phyloP scores from a whole-genome alignment of 345 rosid genomes.

The Dovyalis caffra region DNA sequence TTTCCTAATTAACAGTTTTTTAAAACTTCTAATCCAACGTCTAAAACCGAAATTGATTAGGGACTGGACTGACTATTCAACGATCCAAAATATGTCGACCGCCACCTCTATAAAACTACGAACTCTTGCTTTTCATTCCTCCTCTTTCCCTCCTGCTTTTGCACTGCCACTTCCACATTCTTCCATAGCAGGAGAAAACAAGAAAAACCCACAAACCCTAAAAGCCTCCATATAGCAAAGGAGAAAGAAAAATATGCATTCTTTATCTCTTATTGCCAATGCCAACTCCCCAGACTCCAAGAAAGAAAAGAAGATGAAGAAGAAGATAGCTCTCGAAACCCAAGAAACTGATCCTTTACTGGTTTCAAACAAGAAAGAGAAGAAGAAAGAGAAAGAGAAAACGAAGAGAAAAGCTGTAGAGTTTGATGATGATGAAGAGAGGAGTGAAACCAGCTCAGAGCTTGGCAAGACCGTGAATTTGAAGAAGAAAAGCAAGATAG shows the following conservation, averaged over 20 bases:
- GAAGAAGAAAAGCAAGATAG: conserved; percentile 52
- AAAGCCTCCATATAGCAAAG: not conserved
- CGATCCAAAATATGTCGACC: conserved; percentile 25
- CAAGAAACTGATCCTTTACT: conserved; percentile 29
- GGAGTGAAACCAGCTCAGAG: conserved; percentile 77
- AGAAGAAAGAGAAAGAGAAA: conserved; percentile 37
- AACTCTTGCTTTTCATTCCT: conserved; percentile 26
- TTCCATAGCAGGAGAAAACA: conserved; percentile 32
- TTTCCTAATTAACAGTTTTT: no score
- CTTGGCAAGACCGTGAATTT: conserved; percentile 48
- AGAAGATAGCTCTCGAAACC: conserved; percentile 41
- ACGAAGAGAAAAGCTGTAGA: conserved; percentile 63
- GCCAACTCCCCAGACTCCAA: conserved; percentile 18
- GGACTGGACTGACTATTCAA: not conserved
- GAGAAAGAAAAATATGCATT: conserved; percentile 48
- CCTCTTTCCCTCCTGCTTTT: conserved; percentile 40
- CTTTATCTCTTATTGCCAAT: conserved; percentile 34
- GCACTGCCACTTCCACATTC: conserved; percentile 22
- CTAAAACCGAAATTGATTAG: no score
- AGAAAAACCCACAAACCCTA: not conserved
- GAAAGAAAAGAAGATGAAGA: conserved; percentile 71
- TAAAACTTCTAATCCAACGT: no score
- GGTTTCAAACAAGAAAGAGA: conserved; percentile 4
- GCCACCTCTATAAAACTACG: conserved; percentile 15
- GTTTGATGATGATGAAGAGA: conserved; percentile 35